Evolutionary conservation across 371 early-diverging fungal genomes (phyloP), one percentile per base, ranked within the genome.

Genomic region (Mortierella sp.): DNA sequence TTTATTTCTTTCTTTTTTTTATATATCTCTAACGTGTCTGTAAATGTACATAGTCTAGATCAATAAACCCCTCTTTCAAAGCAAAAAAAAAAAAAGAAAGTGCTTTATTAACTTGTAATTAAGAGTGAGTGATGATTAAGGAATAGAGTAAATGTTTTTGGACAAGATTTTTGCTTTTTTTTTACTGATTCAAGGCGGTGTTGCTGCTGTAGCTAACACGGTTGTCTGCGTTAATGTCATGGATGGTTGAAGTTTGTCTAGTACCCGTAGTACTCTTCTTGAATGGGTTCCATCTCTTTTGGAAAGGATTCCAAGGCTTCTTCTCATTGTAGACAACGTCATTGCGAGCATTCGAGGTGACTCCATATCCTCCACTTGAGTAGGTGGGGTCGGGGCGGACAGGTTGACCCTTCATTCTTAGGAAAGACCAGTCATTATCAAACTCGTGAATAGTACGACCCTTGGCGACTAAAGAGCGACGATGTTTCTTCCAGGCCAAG

Each of bases 131-230:
- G n/a, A 7, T 49, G 17, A 9, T 7, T 19, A 49, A 49, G 6
- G n/a, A 13, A 49, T 22, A 13, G n/a, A 49, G 26, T 1, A 17
- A 13, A 23, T 13, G 8, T 2, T 8, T 37, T 10, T 10, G 13
- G 40, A 17, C 8, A 42, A 17, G 10, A 8, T 17, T 42, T 49
- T 49, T 49, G 49, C 6, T 3, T 49, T n/a, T n/a, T 23, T 23
- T 9, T 51, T 53, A 61, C 65, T 68, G 77, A 47, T 68, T 78
- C 60, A 78, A 64, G 42, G 78, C 69, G 22, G 72, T n/a, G 57
- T 72, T 72, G 63, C 68, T 68, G 61, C 69, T 72, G 54, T 69
- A 72, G 69, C 72, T 78, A 59, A 61, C 62, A 4, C 70, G 68
- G 37, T 51, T 68, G 23, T 77, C 72, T 2, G 54, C 68, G 13